These are phyloP conservation scores for Volutella citrinella DNA, from an alignment of 2,329 filamentous ascomycete species.

Conservation along the genomic window DNA sequence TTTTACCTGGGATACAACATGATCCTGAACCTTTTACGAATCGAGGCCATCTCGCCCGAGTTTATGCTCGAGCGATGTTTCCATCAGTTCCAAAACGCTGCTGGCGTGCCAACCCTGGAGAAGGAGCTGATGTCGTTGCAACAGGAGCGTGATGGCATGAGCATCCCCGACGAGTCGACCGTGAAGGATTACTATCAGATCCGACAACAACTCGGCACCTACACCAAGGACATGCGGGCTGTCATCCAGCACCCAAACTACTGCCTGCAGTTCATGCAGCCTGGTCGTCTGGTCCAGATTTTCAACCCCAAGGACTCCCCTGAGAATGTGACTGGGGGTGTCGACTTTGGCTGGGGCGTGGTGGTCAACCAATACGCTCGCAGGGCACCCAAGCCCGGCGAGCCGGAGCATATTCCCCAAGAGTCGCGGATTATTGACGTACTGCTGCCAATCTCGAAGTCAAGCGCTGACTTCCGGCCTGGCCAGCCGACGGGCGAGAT, in stretches of 20 bases:
- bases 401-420: conserved; percentile 68
- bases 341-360: conserved; percentile 92
- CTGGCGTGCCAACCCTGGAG: conserved; percentile 79
- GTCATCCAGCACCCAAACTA: conserved; percentile 92
- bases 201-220: conserved; percentile 76
- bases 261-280: conserved; percentile 78
- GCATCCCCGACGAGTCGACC: conserved; percentile 80
- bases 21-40: conserved; percentile 92
- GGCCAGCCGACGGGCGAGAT: conserved; percentile 42
- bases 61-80: conserved; percentile 99
- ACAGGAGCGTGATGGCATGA: conserved; percentile 66
- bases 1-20: conserved; percentile 99
- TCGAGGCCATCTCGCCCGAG: conserved; percentile 98
- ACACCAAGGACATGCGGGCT: conserved; percentile 83
- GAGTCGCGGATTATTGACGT: conserved; percentile 83
- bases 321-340: conserved; percentile 32
- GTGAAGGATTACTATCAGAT: conserved; percentile 95
- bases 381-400: conserved; percentile 62
- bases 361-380: conserved; percentile 72
- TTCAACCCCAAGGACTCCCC: conserved; percentile 61
- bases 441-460: conserved; percentile 59
- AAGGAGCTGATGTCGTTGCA: conserved; percentile 79
- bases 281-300: conserved; percentile 83
- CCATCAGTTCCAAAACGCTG: conserved; percentile 95
- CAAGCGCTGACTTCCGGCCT: conserved; percentile 43